Evolutionary conservation across 805 yeast genomes (phyloP), one percentile per base, ranked within the genome.

Genomic region (Kluyveromyces aestuarii): DNA sequence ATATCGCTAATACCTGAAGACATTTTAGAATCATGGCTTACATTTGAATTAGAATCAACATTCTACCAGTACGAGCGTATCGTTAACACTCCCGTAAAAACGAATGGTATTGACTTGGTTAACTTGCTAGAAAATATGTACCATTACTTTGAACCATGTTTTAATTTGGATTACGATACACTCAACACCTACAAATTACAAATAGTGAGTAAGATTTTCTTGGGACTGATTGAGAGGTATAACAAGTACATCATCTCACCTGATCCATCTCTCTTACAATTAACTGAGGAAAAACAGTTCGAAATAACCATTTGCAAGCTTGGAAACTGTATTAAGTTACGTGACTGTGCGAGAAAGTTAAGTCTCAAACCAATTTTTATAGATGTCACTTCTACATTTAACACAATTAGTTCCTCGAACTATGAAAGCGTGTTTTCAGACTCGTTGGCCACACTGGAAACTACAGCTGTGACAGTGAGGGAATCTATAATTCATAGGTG

Each of bases 41-140:
- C 63, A 8, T 69, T 75, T 53, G 84, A 80, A 55, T 59, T 67
- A 7, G 67, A 69, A 27, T 59, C 73, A 33, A 76, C 81, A 5
- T 57, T 60, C 13, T 68, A 67, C 39, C 72, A 80, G 52, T 76
- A 72, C 46, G 62, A 65, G 4, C 74, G 72, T 37, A 72, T 80
- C 8, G 58, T 75, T 3, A 61, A 64, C 1, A 45, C 52, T 35
- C 49, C 65, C 9, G 46, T 61, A 35, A 17, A 37, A 8, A 48
- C 49, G 37, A 60, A 63, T n/a, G 60, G 61, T 0, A 48, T 58
- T 1, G 71, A 75, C 50, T 74, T 77, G 4, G 71, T 74, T 49
- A 70, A 67, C 10, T 71, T 80, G 19, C 76, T 80, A 47, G 63
- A 62, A 44, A 77, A 77, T 47, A 69, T 69, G 18, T 67, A 61